Conservation (phyloP, 129 eudicot species). For the Calendula officinalis region DNA sequence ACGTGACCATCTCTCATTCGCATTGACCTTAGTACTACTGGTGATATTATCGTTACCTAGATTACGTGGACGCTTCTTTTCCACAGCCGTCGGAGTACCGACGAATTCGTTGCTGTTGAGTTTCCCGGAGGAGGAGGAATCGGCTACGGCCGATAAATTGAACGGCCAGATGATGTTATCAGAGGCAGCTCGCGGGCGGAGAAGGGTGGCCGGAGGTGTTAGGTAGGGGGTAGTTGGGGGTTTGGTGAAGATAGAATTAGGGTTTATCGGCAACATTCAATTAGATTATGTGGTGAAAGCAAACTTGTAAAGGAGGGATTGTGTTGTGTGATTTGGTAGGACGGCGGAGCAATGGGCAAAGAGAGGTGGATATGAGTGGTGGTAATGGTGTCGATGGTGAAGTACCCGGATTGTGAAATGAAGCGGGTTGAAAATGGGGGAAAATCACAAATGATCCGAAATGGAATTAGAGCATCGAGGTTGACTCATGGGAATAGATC, state of each 20-base stretch:
- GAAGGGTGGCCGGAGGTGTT: conserved; percentile 31
- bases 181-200: conserved; percentile 54
- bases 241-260: conserved; percentile 41
- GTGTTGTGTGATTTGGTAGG: no score
- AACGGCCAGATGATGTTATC: conserved; percentile 36
- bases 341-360: no score
- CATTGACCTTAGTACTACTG: conserved; percentile 44
- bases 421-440: no score
- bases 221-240: conserved; percentile 31
- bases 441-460: no score
- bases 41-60: conserved; percentile 16
- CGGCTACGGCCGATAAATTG: conserved; percentile 36
- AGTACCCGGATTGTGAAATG: no score
- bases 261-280: conserved; percentile 73
- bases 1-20: conserved; percentile 84
- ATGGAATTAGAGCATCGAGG: no score
- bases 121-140: conserved; percentile 25
- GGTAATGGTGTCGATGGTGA: no score
- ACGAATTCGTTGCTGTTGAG: conserved; percentile 30
- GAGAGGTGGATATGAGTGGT: no score
- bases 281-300: conserved; percentile 18
- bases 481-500: no score
- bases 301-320: conserved; percentile 12
- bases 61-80: conserved; percentile 24
- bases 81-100: conserved; percentile 28